Percentiles rank a stretch among this genome's conserved stretches.
Evolutionary conservation across 352 stramenopile species (phyloP).

Genomic region (Pythium phragmiticola): DNA sequence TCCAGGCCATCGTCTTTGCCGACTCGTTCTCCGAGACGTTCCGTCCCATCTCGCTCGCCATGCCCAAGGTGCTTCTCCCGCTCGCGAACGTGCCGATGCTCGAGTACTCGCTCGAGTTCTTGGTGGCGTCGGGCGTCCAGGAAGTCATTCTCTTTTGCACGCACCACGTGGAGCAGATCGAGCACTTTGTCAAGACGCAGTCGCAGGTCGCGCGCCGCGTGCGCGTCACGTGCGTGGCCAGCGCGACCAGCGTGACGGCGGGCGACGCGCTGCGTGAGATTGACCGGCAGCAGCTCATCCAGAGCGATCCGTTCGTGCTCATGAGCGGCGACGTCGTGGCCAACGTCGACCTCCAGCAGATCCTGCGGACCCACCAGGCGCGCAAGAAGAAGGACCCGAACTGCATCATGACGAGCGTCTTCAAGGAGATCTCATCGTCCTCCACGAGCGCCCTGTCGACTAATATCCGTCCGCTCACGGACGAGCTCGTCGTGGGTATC

Average conservation of each 20-base stretch:
- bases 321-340: conserved; percentile 96
- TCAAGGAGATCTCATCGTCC: conserved; percentile 79
- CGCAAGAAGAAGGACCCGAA: conserved; percentile 89
- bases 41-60: conserved; percentile 85
- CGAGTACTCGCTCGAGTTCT: conserved; percentile 97
- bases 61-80: conserved; percentile 94
- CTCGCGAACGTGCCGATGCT: conserved; percentile 97
- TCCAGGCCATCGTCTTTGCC: conserved; percentile 97
- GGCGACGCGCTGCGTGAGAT: conserved; percentile 96
- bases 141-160: conserved; percentile 96
- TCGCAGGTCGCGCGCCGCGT: conserved; percentile 61
- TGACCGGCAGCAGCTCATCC: conserved; percentile 92
- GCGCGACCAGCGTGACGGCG: conserved; percentile 84
- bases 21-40: conserved; percentile 95
- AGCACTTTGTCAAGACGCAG: conserved; percentile 73
- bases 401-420: conserved; percentile 96
- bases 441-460: conserved; percentile 42
- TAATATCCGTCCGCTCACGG: conserved; percentile 62
- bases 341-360: conserved; percentile 91
- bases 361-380: conserved; percentile 70
- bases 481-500: conserved; percentile 82
- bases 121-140: conserved; percentile 91
- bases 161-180: conserved; percentile 81
- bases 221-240: conserved; percentile 67
- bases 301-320: conserved; percentile 97